Base-by-base conservation (phyloP, 2,329 filamentous ascomycete species). In the Monosporascus sp. region DNA sequence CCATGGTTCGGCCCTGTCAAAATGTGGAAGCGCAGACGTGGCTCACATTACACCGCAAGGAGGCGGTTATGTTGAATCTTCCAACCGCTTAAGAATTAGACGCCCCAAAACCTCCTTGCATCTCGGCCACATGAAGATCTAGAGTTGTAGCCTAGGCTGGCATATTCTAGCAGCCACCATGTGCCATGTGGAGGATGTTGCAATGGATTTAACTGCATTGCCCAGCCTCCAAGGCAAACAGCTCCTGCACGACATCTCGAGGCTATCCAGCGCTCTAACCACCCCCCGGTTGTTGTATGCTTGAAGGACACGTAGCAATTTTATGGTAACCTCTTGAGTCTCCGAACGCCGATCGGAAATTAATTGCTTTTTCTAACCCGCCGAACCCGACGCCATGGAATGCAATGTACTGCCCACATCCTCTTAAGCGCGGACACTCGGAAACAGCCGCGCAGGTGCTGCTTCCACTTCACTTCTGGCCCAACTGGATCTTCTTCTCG, bases 401-500 rank as follows among this genome's bases (percentile, higher is more conserved):
- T 67, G 66, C 66, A 67, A 53, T 54, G 17, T 24, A 51, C 48
- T 39, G 38, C 48, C 41, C 25, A 48, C 39, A 56, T 44, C 38
- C 18, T 34, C 48, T 51, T 34, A 44, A 51, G 46, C 45, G 48
- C 41, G 24, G 24, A 44, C 45, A 42, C 22, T 20, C 54, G 47
- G 36, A 47, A 50, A 41, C 42, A 48, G 42, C 36, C 47, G 24
- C 34, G 14, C 24, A 20, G 4, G 38, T 47, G 49, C 52, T 34
- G 31, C 44, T 37, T 45, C 36, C 49, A 25, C 45, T 53, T 39
- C 57, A 63, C 49, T 63, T 58, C 50, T 60, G 60, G 39, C 64
- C 61, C 14, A 76, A 65, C 55, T 73, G 69, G 57, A 75, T 74
- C 73, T 84, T 84, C 76, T 83, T 83, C 68, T 81, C 78, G 71